These are phyloP conservation scores for Basidioascus undulatus DNA, from an alignment of 768 basidiomycete genomes.

Conservation along the genomic window DNA sequence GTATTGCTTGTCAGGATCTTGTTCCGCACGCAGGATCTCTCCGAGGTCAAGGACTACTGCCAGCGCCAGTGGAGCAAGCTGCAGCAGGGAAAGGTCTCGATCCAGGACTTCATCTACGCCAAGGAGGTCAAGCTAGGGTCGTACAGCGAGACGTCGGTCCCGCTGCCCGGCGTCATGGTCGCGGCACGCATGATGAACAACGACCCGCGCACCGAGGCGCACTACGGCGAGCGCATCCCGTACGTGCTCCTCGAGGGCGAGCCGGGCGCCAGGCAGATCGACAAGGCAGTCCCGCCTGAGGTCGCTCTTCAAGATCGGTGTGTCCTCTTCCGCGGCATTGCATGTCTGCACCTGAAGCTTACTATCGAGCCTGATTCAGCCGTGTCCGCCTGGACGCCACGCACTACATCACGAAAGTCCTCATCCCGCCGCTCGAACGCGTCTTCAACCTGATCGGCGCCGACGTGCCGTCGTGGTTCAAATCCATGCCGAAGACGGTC, in stretches of 20 bases:
- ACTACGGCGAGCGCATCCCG: conserved; percentile 80
- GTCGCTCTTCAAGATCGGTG: conserved; percentile 39
- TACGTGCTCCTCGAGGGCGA: conserved; percentile 54
- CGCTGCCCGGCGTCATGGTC: conserved; percentile 77
- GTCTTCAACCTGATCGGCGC: conserved; percentile 80
- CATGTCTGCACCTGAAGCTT: background rate
- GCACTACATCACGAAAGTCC: conserved; percentile 67
- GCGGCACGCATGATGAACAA: conserved; percentile 47
- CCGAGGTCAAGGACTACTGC: conserved; percentile 70
- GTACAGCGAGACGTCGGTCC: conserved; percentile 49
- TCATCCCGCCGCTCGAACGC: conserved; percentile 74
- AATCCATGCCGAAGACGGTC: conserved; percentile 51
- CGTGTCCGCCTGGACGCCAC: conserved; percentile 38
- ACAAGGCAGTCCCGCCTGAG: conserved; percentile 48
- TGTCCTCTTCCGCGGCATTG: background rate
- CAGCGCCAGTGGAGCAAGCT: conserved; percentile 62
- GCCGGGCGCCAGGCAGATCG: conserved; percentile 38
- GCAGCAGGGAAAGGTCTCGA: conserved; percentile 47
- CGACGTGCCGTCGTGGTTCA: conserved; percentile 64
- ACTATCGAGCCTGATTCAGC: conserved; percentile 28
- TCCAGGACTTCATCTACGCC: conserved; percentile 87
- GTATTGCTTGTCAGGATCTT: conserved; percentile 34
- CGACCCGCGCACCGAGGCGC: conserved; percentile 61
- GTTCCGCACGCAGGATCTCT: conserved; percentile 73
- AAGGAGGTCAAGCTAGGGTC: conserved; percentile 83